A percentile compares a stretch with the other conserved stretches of the same genome.
Conservation (phyloP, 208 protist genomes). For the Crithidia mellificae region DNA sequence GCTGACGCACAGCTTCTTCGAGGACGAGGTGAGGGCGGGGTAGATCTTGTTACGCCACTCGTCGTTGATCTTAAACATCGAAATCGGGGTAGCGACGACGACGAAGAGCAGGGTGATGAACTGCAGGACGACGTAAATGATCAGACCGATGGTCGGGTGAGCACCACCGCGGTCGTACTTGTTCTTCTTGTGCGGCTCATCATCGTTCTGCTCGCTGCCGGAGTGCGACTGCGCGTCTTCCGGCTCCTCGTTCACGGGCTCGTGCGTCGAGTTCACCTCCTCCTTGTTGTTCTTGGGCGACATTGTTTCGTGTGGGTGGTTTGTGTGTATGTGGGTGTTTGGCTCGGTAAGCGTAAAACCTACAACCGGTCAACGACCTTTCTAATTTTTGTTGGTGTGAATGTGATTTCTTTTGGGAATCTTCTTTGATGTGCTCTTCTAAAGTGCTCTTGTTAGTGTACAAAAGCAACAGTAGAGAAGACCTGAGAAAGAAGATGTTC, state of each 20-base stretch:
- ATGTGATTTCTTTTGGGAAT: not conserved
- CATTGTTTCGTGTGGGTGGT: not conserved
- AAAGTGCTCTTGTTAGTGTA: constrained; percentile 17
- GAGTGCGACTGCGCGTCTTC: constrained; percentile 6
- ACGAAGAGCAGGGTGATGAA: constrained; percentile 49
- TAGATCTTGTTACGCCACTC: constrained; percentile 32
- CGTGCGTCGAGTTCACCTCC: not conserved
- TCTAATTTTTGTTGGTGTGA: not conserved
- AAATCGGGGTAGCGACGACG: constrained; percentile 47
- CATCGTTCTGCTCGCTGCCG: constrained; percentile 13
- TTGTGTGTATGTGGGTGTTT: too few species aligned
- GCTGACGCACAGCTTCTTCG: constrained; percentile 46
- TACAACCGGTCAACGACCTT: not conserved
- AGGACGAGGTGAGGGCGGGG: constrained; percentile 4
- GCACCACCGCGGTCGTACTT: constrained; percentile 36
- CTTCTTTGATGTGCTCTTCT: not conserved
- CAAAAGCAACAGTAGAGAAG: constrained; percentile 8
- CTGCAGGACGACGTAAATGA: constrained; percentile 38
- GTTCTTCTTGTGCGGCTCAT: constrained; percentile 21
- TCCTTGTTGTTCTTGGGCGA: constrained; percentile 3
- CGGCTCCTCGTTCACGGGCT: constrained; percentile 23
- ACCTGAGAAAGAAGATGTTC: not conserved
- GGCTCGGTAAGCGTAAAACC: not conserved
- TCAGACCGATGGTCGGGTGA: constrained; percentile 40
- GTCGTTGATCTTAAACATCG: constrained; percentile 42